Base-by-base conservation (phyloP, 371 early-diverging fungal genomes). In the Actinomucor elegans region DNA sequence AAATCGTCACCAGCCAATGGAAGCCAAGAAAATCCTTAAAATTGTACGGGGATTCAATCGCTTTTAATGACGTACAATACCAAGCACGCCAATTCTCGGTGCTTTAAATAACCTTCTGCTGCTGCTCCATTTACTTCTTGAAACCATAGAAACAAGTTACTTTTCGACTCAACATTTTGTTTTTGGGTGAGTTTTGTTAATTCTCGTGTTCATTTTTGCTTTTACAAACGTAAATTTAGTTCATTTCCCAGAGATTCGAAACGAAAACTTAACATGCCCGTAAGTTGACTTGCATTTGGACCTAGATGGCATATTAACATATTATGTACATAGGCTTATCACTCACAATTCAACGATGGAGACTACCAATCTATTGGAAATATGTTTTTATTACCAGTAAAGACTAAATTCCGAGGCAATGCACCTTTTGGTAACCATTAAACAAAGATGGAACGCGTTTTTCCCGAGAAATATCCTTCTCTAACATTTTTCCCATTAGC, bases 301-400 rank as follows among this genome's bases (percentile, higher is more conserved):
- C 0, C 48, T 47, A 21, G 20, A 5, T 21, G 3, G 36, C n/a
- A 48, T 23, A 47, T 36, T 26, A 14, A 9, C 21, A 20, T 18
- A 26, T 28, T 3, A 7, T 41, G 4, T 43, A 7, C 10, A 18
- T 54, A 87, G 89, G 97, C 94, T 37, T 97, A 95, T 72, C 97
- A 98, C 71, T 96, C 97, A 6, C 69, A 84, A 44, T 94, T 88
- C 78, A 93, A 93, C 69, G 80, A 87, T 12, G 69, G 71, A 40
- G 85, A 82, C 51, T 82, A 76, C 58, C 90, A 92, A 53, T 69
- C 80, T 18, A 61, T 96, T 51, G 96, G 94, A 54, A 91, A 90
- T 68, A 85, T 96, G 73, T 85, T 87, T 26, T 60, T 98, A 49
- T 75, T 97, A 34, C 97, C 97, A 23, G 73, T 97, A 52, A 89